These are phyloP conservation scores for Malus hybrid DNA, from an alignment of 331 rosid genomes.

Conservation along the genomic window DNA sequence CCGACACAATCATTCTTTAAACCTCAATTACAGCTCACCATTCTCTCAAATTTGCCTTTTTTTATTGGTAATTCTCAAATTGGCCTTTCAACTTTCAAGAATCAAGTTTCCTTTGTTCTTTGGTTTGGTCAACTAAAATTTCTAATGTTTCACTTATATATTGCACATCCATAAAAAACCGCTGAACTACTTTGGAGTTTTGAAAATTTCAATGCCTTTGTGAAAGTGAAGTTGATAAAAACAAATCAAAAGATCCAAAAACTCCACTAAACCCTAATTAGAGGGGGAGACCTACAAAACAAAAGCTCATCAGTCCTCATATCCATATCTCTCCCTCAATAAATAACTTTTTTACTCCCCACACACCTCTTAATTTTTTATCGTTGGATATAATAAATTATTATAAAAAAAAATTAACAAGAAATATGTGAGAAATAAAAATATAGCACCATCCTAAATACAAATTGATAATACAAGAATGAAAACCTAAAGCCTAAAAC, in stretches of 20 bases:
- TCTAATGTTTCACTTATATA: not conserved
- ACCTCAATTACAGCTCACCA: not conserved
- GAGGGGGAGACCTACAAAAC: too few relatives aligned
- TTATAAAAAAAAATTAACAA: too few relatives aligned
- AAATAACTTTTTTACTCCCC: too few relatives aligned
- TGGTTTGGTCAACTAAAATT: not conserved
- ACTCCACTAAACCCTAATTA: not conserved
- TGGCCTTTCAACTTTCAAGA: too few relatives aligned
- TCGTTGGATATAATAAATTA: too few relatives aligned
- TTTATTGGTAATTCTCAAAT: too few relatives aligned
- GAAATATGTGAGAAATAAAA: too few relatives aligned
- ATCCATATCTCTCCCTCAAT: not conserved
- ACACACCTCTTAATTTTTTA: too few relatives aligned
- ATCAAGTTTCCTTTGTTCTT: not conserved
- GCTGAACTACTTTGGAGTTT: not conserved
- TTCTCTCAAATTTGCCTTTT: not conserved
- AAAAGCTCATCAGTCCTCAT: too few relatives aligned
- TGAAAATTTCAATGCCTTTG: conserved; percentile 9
- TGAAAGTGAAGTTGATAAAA: not conserved
- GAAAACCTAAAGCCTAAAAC: not conserved
- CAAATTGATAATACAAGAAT: not conserved
- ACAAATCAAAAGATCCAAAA: not conserved
- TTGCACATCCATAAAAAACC: not conserved
- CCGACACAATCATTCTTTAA: not conserved
- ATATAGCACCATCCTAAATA: too few relatives aligned